Conservation (phyloP, 208 protist genomes). For the Acanthamoeba sp. region DNA sequence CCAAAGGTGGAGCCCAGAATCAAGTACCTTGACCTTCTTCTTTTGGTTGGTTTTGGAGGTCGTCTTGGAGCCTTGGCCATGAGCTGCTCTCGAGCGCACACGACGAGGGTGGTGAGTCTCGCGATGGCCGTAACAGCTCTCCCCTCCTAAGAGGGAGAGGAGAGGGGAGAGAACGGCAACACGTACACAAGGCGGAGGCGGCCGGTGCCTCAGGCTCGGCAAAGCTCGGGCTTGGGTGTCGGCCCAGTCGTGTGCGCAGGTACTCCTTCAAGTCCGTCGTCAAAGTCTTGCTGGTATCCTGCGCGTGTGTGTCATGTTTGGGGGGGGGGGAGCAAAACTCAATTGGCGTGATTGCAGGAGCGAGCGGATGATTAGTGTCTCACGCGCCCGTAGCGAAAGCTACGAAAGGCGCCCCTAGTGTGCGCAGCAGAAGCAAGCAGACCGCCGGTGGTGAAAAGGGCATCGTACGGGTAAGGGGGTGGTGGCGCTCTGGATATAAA, state of each 20-base stretch:
- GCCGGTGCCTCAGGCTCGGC: not conserved
- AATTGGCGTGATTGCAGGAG: not conserved
- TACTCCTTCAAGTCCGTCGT: conserved; percentile 63
- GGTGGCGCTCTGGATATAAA: conserved; percentile 76
- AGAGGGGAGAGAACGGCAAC: not conserved
- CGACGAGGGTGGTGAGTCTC: no score
- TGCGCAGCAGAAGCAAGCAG: no score
- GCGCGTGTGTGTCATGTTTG: not conserved
- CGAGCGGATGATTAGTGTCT: not conserved
- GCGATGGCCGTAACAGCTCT: no score
- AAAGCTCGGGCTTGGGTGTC: conserved; percentile 18
- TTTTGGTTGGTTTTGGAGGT: conserved; percentile 61
- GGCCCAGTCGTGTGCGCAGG: not conserved
- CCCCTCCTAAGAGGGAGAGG: not conserved
- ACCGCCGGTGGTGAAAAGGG: not conserved
- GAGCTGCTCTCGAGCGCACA: not conserved
- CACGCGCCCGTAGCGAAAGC: not conserved
- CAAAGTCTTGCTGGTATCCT: conserved; percentile 49
- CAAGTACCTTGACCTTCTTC: conserved; percentile 72
- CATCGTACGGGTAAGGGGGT: conserved; percentile 1
- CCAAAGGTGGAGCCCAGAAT: no score
- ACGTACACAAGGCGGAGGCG: not conserved
- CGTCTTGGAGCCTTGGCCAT: conserved; percentile 38
- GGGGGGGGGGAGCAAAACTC: not conserved
- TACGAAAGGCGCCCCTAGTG: not conserved